These are phyloP conservation scores for Microbotryomycetes sp. DNA, from an alignment of 1,284 basidiomycete genomes.

Conservation along the genomic window DNA sequence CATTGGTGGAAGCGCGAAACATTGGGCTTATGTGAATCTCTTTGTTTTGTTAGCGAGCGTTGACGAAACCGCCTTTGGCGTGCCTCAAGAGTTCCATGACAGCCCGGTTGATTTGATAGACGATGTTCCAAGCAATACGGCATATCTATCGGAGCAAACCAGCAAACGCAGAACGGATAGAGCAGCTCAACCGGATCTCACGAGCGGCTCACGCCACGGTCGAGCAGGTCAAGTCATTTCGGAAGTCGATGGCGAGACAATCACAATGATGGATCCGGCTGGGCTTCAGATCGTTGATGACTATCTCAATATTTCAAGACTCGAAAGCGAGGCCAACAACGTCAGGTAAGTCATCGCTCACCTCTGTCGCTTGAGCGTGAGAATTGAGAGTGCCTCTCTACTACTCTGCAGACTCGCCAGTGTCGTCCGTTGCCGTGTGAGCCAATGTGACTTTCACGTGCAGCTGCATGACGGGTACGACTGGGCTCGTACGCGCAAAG, in stretches of 20 bases:
- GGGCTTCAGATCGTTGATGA: constrained; percentile 58
- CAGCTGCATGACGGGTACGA: constrained; percentile 89
- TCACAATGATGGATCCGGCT: constrained; percentile 62
- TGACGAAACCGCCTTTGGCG: constrained; percentile 74
- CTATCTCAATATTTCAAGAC: constrained; percentile 52
- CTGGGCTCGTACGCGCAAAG: constrained; percentile 75
- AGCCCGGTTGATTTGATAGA: constrained; percentile 83
- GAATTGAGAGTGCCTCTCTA: background rate
- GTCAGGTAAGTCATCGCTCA: background rate
- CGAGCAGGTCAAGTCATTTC: constrained; percentile 52
- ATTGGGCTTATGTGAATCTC: too few species aligned
- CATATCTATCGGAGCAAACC: too few species aligned
- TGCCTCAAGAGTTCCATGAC: constrained; percentile 56
- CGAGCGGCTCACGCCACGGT: background rate
- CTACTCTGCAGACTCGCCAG: constrained; percentile 2
- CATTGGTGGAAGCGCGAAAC: too few species aligned
- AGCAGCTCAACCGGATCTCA: constrained; percentile 1
- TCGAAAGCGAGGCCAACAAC: background rate
- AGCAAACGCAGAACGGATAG: background rate
- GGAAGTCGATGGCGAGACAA: constrained; percentile 70
- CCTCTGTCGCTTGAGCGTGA: too few species aligned
- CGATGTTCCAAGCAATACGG: constrained; percentile 78
- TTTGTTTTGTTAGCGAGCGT: constrained; percentile 72
- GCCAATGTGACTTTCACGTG: constrained; percentile 52
- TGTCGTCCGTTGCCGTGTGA: constrained; percentile 10